A percentile compares a stretch with the other conserved stretches of the same genome.
Conservation (phyloP, 306 rosid genomes). For the Purshia tridentata region DNA sequence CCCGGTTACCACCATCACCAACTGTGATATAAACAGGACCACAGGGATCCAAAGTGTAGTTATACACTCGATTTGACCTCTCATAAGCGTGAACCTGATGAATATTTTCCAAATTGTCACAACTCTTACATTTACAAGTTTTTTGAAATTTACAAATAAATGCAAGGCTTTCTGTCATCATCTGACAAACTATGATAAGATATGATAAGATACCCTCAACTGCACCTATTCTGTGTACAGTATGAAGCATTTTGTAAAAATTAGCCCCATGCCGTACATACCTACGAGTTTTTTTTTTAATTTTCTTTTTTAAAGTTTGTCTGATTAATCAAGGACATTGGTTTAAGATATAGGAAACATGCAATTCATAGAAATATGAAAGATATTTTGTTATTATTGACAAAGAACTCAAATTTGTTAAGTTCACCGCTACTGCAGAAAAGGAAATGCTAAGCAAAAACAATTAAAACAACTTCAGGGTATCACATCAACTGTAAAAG, state of each 20-base stretch:
- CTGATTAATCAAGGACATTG: not conserved
- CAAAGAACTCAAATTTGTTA: not conserved
- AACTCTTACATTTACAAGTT: not conserved
- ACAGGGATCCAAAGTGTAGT: constrained; percentile 86
- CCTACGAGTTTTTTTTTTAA: not conserved
- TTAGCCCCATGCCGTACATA: not conserved
- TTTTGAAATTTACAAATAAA: not conserved
- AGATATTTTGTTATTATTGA: not conserved
- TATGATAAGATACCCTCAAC: too few relatives aligned
- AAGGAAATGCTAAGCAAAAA: not conserved
- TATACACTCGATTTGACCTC: constrained; percentile 84
- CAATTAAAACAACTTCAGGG: not conserved
- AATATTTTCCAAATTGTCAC: constrained; percentile 9
- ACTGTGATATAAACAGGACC: constrained; percentile 70
- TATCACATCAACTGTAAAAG: not conserved
- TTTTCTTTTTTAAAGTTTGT: not conserved
- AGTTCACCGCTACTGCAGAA: not conserved
- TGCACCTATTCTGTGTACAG: not conserved
- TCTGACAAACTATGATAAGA: too few relatives aligned
- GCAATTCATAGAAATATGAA: not conserved
- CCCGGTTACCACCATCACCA: constrained; percentile 90
- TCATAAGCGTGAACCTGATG: constrained; percentile 91
- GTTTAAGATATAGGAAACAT: not conserved
- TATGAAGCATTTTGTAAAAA: not conserved
- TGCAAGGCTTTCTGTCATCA: not conserved